Percentiles rank a stretch among this genome's conserved stretches.
Conservation (phyloP, 805 yeast genomes). For the Ogataea kodamae region DNA sequence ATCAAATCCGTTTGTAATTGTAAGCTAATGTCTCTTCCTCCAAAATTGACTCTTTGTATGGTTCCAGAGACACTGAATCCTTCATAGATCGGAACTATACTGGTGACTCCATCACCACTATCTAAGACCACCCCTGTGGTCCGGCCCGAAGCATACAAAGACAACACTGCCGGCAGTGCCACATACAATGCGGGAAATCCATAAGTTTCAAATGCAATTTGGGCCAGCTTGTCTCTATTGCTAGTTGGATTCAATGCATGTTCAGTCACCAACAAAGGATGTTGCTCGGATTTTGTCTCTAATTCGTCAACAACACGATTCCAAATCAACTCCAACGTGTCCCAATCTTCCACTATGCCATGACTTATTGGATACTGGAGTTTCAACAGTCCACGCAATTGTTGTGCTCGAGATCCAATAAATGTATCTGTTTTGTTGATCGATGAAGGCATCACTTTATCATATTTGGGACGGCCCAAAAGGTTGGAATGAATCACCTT, state of each 20-base stretch:
- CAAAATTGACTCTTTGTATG: slow-evolving; percentile 71
- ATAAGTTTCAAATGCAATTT: slow-evolving; percentile 71
- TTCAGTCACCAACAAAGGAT: slow-evolving; percentile 84
- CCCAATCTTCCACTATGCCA: slow-evolving; percentile 81
- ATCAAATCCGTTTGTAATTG: slow-evolving; percentile 67
- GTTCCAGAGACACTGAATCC: slow-evolving; percentile 79
- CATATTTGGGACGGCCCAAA: slow-evolving; percentile 80
- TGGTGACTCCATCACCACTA: slow-evolving; percentile 99
- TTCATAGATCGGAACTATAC: slow-evolving; percentile 79
- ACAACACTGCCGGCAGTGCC: slow-evolving; percentile 96
- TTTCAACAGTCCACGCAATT: slow-evolving; percentile 70
- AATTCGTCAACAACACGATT: slow-evolving; percentile 52
- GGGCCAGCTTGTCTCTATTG: slow-evolving; percentile 60
- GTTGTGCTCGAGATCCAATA: slow-evolving; percentile 74
- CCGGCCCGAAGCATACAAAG: slow-evolving; percentile 98
- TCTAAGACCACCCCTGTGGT: slow-evolving; percentile 99
- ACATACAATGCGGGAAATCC: slow-evolving; percentile 99
- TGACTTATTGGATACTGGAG: slow-evolving; percentile 72
- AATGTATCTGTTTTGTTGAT: slow-evolving; percentile 57
- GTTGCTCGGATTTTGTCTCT: slow-evolving; percentile 60
- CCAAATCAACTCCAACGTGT: slow-evolving; percentile 84
- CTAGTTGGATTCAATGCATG: slow-evolving; percentile 75
- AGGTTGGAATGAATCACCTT: slow-evolving; percentile 57
- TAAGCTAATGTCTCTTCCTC: slow-evolving; percentile 83
- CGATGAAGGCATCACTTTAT: slow-evolving; percentile 67